Evolutionary conservation across 176 grass and related monocot species (phyloP).

Genomic region (Cenchrus purpureus): DNA sequence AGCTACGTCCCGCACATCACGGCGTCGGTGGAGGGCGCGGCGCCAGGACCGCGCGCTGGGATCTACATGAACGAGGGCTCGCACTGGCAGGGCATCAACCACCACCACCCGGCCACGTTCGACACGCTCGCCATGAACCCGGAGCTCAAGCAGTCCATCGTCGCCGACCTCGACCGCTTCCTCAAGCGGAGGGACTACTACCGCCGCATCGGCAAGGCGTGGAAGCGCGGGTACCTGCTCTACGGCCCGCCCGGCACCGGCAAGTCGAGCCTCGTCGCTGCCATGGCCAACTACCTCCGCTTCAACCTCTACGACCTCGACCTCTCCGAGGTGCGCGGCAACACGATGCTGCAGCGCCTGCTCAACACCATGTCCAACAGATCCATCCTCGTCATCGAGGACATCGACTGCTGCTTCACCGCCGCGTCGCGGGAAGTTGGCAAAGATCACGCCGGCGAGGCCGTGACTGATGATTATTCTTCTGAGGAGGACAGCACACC

Average conservation of each 20-base stretch:
- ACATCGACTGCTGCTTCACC: conserved; percentile 38
- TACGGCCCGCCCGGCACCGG: conserved; percentile 38
- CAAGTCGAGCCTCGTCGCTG: conserved; percentile 44
- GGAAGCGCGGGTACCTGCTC: conserved; percentile 58
- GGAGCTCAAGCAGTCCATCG: conserved; percentile 5
- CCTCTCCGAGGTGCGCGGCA: not conserved
- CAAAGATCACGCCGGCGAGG: not conserved
- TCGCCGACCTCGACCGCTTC: conserved; percentile 51
- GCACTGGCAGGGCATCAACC: not conserved
- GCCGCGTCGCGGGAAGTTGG: not conserved
- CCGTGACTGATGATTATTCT: not conserved
- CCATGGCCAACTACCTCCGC: conserved; percentile 50
- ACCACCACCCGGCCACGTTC: conserved; percentile 47
- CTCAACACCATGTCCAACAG: conserved; percentile 8
- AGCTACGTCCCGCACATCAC: conserved; percentile 35
- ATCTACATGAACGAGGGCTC: conserved; percentile 28
- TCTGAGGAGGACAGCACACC: not conserved
- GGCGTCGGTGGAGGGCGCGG: not conserved
- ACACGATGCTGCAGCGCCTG: conserved; percentile 25
- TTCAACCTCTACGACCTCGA: conserved; percentile 48
- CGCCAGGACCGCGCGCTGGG: not conserved
- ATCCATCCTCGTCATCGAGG: conserved; percentile 27
- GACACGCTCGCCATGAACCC: conserved; percentile 44
- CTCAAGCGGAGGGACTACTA: conserved; percentile 34
- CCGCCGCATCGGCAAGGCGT: conserved; percentile 49